Percentiles rank a stretch among this genome's conserved stretches.
Conservation (phyloP, 148 eudicot genomes). For the Talinum fruticosum region DNA sequence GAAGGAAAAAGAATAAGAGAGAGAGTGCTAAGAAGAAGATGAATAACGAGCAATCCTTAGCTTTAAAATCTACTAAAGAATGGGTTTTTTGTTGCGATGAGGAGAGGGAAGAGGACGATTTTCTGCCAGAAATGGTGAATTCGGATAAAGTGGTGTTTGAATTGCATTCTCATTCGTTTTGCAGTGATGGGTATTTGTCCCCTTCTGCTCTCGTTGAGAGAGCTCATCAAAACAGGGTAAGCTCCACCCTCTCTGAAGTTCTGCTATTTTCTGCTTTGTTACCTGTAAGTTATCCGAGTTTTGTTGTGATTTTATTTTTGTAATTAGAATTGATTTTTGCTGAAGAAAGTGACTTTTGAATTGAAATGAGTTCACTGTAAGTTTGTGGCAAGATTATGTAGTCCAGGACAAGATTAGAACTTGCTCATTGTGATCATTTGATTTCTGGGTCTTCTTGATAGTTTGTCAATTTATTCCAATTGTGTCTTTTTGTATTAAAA, state of each 20-base stretch:
- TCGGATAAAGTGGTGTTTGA: slow-evolving; percentile 75
- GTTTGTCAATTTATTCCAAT: no score
- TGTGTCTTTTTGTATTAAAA: no score
- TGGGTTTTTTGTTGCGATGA: slow-evolving; percentile 55
- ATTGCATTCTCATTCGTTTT: slow-evolving; percentile 76
- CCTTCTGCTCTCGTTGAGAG: slow-evolving; percentile 88
- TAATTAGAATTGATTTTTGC: background rate
- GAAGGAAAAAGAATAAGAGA: slow-evolving; percentile 69
- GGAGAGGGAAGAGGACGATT: slow-evolving; percentile 40
- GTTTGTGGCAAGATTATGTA: background rate
- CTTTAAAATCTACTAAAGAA: slow-evolving; percentile 57
- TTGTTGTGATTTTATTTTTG: slow-evolving; percentile 2
- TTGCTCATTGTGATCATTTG: slow-evolving; percentile 4
- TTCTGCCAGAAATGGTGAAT: slow-evolving; percentile 40
- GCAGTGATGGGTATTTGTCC: slow-evolving; percentile 91
- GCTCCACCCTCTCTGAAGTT: background rate
- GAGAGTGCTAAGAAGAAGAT: slow-evolving; percentile 69
- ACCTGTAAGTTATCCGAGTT: background rate
- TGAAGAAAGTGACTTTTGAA: background rate
- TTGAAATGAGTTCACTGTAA: background rate
- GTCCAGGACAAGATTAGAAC: slow-evolving; percentile 6
- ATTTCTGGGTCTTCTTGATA: background rate
- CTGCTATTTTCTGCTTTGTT: background rate
- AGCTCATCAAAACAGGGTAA: slow-evolving; percentile 93
- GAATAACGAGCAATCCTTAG: slow-evolving; percentile 65